phyloP scores from a whole-genome alignment of 768 basidiomycete genomes.

The Coprinellus micaceus region DNA sequence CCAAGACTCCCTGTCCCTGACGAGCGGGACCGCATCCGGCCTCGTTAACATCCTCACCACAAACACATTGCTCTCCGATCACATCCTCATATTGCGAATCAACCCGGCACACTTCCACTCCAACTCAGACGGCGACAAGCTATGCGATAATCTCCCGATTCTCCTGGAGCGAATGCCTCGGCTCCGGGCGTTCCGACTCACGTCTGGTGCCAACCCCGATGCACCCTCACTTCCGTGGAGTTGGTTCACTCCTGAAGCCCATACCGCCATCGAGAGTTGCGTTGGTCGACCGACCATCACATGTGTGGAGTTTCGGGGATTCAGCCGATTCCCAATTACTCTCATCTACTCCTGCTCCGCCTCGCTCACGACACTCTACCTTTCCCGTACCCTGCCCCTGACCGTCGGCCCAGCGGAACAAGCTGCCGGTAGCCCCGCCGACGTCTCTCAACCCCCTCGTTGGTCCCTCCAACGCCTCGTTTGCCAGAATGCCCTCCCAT shows the following conservation, averaged over 20 bases:
- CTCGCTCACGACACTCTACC: constrained; percentile 3
- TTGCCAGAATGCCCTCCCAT: neutral
- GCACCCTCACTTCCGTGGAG: neutral
- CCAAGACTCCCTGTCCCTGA: neutral
- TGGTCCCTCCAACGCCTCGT: neutral
- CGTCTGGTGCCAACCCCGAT: neutral
- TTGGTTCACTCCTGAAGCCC: neutral
- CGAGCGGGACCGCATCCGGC: neutral
- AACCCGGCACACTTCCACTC: neutral
- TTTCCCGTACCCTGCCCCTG: neutral
- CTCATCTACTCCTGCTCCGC: constrained; percentile 2
- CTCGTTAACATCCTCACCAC: neutral
- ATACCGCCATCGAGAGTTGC: neutral
- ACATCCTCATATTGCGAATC: neutral
- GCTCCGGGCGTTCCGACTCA: neutral
- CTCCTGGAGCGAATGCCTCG: neutral
- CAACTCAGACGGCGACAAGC: neutral
- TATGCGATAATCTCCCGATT: neutral
- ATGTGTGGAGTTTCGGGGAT: neutral
- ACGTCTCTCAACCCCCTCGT: neutral
- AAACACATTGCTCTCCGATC: neutral
- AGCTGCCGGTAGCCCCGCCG: neutral
- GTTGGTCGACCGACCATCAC: neutral
- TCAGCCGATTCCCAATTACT: neutral
- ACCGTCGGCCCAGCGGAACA: neutral